Percentiles rank a stretch among this genome's conserved stretches.
Evolutionary conservation across 441 rosid genomes (phyloP).

Genomic region (Mallotus repandus): DNA sequence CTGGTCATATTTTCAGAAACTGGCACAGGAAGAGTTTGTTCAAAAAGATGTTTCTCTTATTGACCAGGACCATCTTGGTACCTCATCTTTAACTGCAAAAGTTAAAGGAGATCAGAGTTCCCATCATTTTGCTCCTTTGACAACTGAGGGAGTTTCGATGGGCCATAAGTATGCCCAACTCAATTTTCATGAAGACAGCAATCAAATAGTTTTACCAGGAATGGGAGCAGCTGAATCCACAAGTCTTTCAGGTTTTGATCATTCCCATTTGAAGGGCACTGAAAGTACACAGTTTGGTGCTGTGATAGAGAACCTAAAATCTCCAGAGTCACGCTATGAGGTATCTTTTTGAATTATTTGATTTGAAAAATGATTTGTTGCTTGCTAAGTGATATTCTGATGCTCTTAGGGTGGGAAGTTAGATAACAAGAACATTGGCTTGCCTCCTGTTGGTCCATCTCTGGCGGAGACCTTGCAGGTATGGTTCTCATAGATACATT

Average conservation of each 20-base stretch:
- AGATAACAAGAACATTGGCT: constrained; percentile 43
- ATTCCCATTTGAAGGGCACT: constrained; percentile 41
- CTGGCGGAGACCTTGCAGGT: constrained; percentile 76
- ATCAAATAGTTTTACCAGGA: constrained; percentile 29
- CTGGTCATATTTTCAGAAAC: constrained; percentile 82
- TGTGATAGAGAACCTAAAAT: constrained; percentile 53
- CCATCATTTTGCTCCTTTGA: constrained; percentile 34
- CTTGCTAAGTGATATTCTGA: constrained; percentile 18
- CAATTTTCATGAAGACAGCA: constrained; percentile 34
- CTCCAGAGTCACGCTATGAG: constrained; percentile 53
- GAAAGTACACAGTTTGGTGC: constrained; percentile 67
- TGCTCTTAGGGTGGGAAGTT: constrained; percentile 54
- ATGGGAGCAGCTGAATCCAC: constrained; percentile 23
- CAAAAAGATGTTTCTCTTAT: constrained; percentile 60
- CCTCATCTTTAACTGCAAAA: constrained; percentile 37
- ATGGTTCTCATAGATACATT: constrained; percentile 21
- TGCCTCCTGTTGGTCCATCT: constrained; percentile 56
- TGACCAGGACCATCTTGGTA: constrained; percentile 63
- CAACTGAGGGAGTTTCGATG: constrained; percentile 36
- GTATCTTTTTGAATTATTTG: constrained; percentile 38
- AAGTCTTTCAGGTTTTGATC: constrained; percentile 32
- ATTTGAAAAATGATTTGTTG: constrained; percentile 17
- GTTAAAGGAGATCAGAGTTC: constrained; percentile 33
- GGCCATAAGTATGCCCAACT: constrained; percentile 39
- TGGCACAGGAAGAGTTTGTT: constrained; percentile 61